phyloP scores from a whole-genome alignment of 352 stramenopile species.

The Phytophthora fragariae region DNA sequence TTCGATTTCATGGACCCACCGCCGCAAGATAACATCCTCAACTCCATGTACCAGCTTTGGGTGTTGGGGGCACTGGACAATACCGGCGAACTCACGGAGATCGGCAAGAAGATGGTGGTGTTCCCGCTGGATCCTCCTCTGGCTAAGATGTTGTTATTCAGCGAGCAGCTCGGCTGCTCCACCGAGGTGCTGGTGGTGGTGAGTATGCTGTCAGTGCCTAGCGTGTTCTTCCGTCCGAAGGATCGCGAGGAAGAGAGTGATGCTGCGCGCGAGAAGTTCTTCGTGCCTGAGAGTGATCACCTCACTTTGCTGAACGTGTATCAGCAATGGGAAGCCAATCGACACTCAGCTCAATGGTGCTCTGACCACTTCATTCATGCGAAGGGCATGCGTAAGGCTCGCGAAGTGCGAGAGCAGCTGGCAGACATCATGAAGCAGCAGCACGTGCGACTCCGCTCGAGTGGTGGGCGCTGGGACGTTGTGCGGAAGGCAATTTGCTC shows the following conservation, averaged over 20 bases:
- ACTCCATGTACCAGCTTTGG: slow-evolving; percentile 99
- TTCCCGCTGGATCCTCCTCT: slow-evolving; percentile 98
- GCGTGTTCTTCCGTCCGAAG: slow-evolving; percentile 97
- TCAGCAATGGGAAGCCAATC: slow-evolving; percentile 94
- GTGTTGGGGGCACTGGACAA: slow-evolving; percentile 98
- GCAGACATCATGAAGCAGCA: slow-evolving; percentile 99
- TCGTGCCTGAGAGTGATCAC: slow-evolving; percentile 98
- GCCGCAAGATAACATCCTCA: slow-evolving; percentile 96
- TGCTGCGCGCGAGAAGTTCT: slow-evolving; percentile 98
- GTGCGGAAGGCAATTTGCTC: slow-evolving; percentile 99
- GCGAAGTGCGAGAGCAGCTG: slow-evolving; percentile 95
- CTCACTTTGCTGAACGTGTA: slow-evolving; percentile 98
- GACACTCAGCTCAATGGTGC: slow-evolving; percentile 96
- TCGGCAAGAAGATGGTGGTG: slow-evolving; percentile 98
- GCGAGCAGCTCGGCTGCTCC: slow-evolving; percentile 93
- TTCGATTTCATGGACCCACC: slow-evolving; percentile 99
- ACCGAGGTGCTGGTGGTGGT: slow-evolving; percentile 97
- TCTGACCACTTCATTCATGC: slow-evolving; percentile 97
- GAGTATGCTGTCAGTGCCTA: slow-evolving; percentile 97
- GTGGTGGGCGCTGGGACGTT: slow-evolving; percentile 95
- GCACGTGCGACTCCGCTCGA: slow-evolving; percentile 90
- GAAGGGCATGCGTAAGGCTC: slow-evolving; percentile 93
- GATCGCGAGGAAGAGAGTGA: slow-evolving; percentile 98
- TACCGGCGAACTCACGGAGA: slow-evolving; percentile 95
- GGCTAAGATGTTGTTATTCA: slow-evolving; percentile 97